Base-by-base conservation (phyloP, 352 stramenopile genomes). In the Phytophthora chlamydospora region DNA sequence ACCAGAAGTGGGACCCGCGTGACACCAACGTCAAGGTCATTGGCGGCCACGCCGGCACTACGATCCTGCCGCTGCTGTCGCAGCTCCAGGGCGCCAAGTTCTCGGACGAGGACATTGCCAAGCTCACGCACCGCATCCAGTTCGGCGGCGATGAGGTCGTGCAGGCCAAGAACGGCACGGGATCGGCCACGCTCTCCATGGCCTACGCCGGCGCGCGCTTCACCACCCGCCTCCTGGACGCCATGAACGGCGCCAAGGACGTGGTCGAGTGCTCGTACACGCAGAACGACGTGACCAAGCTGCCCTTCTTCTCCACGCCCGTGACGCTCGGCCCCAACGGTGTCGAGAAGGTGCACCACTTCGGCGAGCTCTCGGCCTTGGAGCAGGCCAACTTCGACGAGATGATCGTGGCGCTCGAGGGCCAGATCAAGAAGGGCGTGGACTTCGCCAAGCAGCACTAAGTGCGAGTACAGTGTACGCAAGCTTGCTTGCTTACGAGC, bases 181-280 rank as follows among this genome's bases (percentile, higher is more conserved):
- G 98, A 39, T 99, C 93, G 64, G 98, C 98, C 56, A 99, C 98
- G 50, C 89, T 99, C 36, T 98, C 91, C 45, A 99, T 99, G 98
- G 98, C 98, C 4, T 99, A 99, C 76, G 97, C 97, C 31, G 97
- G 96, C 34, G 97, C 96, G 9, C 67, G 97, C 61, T 99, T 99
- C 81, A 89, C 88, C 6, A 42, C 86, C 24, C 85, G 83, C 62
- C 86, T 99, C 4, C 75, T 99, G 17, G 90, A 97, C 66, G 98
- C 97, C 49, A 93, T 99, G 66, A 86, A 90, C 66, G 98, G 98
- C 41, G 90, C 92, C 58, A 90, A 97, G 69, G 86, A 95, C 68
- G 81, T 99, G 12, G 81, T 97, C 32, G 97, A 99, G 80, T 99
- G 96, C 83, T 95, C 97, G 33, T 99, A 96, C 77, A 97, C 99